A percentile compares a stretch with the other conserved stretches of the same genome.
Evolutionary conservation across 495 filamentous ascomycete species (phyloP).

Genomic region (Neurospora discreta): DNA sequence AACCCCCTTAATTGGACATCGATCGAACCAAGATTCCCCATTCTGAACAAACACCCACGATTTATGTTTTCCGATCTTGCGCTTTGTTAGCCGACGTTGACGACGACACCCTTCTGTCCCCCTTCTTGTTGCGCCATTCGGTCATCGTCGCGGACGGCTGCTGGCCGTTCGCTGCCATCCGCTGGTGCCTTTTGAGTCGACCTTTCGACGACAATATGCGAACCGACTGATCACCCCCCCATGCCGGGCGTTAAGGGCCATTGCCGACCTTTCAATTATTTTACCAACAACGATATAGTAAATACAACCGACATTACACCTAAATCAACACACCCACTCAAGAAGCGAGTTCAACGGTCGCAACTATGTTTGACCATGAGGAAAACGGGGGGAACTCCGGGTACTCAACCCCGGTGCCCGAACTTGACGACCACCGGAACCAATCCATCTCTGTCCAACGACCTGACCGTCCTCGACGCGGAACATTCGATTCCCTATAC

Average conservation of each 20-base stretch:
- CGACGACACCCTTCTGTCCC: background rate
- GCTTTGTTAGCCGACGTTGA: background rate
- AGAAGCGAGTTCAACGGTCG: slow-evolving; percentile 1
- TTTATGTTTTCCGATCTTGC: background rate
- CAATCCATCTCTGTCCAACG: slow-evolving; percentile 59
- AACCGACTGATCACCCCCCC: slow-evolving; percentile 14
- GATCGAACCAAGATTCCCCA: background rate
- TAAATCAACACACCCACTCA: background rate
- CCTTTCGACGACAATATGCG: slow-evolving; percentile 20
- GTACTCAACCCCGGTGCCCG: slow-evolving; percentile 70
- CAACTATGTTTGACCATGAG: slow-evolving; percentile 49
- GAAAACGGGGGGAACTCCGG: slow-evolving; percentile 34
- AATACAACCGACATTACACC: background rate
- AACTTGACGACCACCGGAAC: slow-evolving; percentile 86
- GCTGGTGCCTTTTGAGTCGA: slow-evolving; percentile 21
- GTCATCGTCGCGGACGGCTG: slow-evolving; percentile 24
- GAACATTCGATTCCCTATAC: slow-evolving; percentile 43
- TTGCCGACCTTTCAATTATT: slow-evolving; percentile 7
- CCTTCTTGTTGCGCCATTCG: background rate
- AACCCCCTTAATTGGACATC: slow-evolving; percentile 85
- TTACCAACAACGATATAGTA: background rate
- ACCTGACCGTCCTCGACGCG: slow-evolving; percentile 39
- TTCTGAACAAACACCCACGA: slow-evolving; percentile 3
- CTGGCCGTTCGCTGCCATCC: slow-evolving; percentile 29
- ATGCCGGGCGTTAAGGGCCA: slow-evolving; percentile 14